These are phyloP conservation scores for Camelina laxa DNA, from an alignment of 345 rosid genomes.

Conservation along the genomic window DNA sequence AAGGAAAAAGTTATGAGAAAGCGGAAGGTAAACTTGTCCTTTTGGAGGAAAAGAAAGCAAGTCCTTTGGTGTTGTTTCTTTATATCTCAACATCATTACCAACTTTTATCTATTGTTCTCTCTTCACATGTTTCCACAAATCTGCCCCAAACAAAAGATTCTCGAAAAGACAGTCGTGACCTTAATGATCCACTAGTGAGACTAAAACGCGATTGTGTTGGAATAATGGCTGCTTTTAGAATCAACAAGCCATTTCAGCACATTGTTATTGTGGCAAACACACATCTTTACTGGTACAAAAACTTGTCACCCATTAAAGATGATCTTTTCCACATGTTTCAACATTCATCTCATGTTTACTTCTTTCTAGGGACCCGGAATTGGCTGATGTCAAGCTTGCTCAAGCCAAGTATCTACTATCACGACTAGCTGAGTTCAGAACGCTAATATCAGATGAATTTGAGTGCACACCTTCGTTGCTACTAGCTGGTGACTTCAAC, in stretches of 20 bases:
- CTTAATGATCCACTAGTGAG: slow-evolving; percentile 78
- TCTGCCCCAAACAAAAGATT: slow-evolving; percentile 31
- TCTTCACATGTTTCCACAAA: slow-evolving; percentile 31
- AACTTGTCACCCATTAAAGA: slow-evolving; percentile 18
- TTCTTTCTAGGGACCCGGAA: slow-evolving; percentile 80
- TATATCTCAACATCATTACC: slow-evolving; percentile 34
- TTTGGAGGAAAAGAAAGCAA: slow-evolving; percentile 1
- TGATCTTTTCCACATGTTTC: neutral
- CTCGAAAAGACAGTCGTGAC: slow-evolving; percentile 63
- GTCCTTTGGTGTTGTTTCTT: slow-evolving; percentile 26
- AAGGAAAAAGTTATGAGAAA: slow-evolving; percentile 44
- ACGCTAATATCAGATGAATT: slow-evolving; percentile 58
- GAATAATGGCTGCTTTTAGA: slow-evolving; percentile 87
- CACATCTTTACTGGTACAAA: slow-evolving; percentile 83
- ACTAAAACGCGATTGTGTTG: slow-evolving; percentile 89
- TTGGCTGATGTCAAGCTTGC: slow-evolving; percentile 96
- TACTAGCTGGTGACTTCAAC: slow-evolving; percentile 94
- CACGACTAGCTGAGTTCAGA: slow-evolving; percentile 69
- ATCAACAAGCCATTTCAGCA: slow-evolving; percentile 62
- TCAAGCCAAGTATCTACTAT: slow-evolving; percentile 81
- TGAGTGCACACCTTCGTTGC: slow-evolving; percentile 62
- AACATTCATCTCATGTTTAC: slow-evolving; percentile 7
- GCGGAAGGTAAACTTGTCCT: slow-evolving; percentile 50
- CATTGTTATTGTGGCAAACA: slow-evolving; percentile 78
- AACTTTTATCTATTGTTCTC: slow-evolving; percentile 16